phyloP scores from a whole-genome alignment of 225 moss, liverwort and hornwort genomes.

The Bryum argenteum region DNA sequence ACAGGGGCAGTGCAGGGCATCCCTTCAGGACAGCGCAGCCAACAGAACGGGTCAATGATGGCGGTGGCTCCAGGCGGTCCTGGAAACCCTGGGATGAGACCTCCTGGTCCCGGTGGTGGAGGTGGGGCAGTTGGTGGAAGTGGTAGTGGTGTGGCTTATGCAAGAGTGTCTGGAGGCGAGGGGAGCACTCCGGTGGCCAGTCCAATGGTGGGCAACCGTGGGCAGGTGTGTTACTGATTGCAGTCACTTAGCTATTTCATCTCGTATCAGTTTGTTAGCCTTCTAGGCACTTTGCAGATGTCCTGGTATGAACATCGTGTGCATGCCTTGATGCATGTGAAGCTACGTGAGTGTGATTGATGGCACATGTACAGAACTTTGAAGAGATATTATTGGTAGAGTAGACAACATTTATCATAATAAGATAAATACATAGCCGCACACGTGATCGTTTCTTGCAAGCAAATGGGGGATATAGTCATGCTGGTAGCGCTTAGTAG shows the following conservation, averaged over 20 bases:
- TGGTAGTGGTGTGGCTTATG: neutral
- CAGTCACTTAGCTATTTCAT: neutral
- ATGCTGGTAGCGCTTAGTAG: neutral
- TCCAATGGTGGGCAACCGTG: slow-evolving; percentile 25
- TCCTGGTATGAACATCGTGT: no score
- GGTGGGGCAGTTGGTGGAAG: slow-evolving; percentile 19
- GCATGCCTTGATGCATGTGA: neutral
- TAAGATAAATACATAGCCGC: neutral
- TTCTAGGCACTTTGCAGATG: neutral
- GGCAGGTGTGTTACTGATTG: slow-evolving; percentile 33
- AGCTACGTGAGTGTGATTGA: no score
- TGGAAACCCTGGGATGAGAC: slow-evolving; percentile 30
- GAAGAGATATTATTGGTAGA: neutral
- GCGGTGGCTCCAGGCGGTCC: slow-evolving; percentile 10
- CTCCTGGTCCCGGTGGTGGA: slow-evolving; percentile 22
- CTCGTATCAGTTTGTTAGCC: neutral
- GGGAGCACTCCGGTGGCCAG: slow-evolving; percentile 26
- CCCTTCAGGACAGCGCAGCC: slow-evolving; percentile 33
- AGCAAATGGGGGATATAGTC: neutral
- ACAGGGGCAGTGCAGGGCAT: slow-evolving; percentile 7
- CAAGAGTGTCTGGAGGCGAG: slow-evolving; percentile 29
- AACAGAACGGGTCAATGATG: slow-evolving; percentile 24
- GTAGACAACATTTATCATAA: neutral
- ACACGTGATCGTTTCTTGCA: neutral
- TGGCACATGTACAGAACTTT: neutral